Conservation (phyloP, 2,329 filamentous ascomycete species). For the Elsinoe perseae region DNA sequence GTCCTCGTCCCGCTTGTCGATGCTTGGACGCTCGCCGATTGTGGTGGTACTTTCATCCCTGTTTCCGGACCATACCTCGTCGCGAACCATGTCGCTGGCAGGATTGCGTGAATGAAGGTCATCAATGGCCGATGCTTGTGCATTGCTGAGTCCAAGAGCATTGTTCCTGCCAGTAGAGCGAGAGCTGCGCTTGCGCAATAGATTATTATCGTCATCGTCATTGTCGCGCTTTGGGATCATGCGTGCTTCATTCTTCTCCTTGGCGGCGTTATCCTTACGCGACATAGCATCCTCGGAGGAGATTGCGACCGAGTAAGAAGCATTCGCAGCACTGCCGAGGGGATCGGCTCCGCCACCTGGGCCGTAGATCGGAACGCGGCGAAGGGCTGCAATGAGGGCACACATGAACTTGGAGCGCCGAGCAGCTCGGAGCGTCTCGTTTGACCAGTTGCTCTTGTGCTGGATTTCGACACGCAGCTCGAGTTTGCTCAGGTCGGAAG, state of each 20-base stretch:
- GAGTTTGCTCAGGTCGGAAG: constrained; percentile 82
- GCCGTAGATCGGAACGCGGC: constrained; percentile 75
- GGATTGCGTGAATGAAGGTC: constrained; percentile 39
- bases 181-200: constrained; percentile 5
- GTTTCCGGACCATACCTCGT: constrained; percentile 38
- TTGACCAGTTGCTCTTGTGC: constrained; percentile 62
- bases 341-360: constrained; percentile 65
- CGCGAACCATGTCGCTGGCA: constrained; percentile 37
- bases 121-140: constrained; percentile 37
- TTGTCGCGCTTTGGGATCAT: constrained; percentile 48
- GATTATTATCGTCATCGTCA: constrained; percentile 22
- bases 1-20: constrained; percentile 37
- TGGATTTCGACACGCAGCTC: constrained; percentile 74
- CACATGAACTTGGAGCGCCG: constrained; percentile 96
- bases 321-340: constrained; percentile 59
- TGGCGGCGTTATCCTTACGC: constrained; percentile 50
- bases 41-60: constrained; percentile 33
- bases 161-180: constrained; percentile 24
- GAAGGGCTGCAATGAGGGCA: constrained; percentile 74
- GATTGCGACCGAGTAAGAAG: constrained; percentile 71
- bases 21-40: constrained; percentile 34
- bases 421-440: constrained; percentile 71
- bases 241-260: constrained; percentile 45
- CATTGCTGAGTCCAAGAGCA: constrained; percentile 25
- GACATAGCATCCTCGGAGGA: constrained; percentile 58